These are phyloP conservation scores for Chaetoceros tenuissimus DNA, from an alignment of 108 stramenopile genomes.

Conservation along the genomic window DNA sequence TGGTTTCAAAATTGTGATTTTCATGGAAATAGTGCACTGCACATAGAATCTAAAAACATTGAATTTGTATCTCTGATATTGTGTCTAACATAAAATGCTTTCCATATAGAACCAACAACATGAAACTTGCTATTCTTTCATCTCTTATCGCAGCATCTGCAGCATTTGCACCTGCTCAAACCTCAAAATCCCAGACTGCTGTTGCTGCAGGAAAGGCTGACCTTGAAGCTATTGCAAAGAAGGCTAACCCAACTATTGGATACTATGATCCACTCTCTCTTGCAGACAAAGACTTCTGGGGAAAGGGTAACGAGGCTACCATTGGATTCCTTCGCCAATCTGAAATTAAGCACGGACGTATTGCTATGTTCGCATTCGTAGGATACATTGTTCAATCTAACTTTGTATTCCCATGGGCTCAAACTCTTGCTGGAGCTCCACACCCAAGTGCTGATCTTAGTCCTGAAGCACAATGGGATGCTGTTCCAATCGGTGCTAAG, in stretches of 20 bases:
- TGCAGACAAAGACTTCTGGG: conserved; percentile 52
- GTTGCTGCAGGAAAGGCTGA: conserved; percentile 55
- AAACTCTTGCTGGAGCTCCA: conserved; percentile 45
- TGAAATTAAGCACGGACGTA: conserved; percentile 70
- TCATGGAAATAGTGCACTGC: no score
- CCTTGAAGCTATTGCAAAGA: conserved; percentile 50
- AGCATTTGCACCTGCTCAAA: conserved; percentile 42
- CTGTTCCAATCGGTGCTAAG: conserved; percentile 46
- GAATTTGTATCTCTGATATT: background rate
- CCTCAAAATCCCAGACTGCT: conserved; percentile 18
- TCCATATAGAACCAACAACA: background rate
- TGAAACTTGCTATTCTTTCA: conserved; percentile 19
- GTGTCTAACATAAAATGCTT: background rate
- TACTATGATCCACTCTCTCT: conserved; percentile 63
- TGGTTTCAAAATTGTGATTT: no score
- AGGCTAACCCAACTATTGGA: conserved; percentile 46
- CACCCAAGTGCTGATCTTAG: conserved; percentile 37
- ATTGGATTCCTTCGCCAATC: conserved; percentile 43
- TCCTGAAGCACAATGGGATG: conserved; percentile 58
- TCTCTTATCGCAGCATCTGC: conserved; percentile 14
- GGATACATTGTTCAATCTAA: conserved; percentile 56
- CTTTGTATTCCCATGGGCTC: conserved; percentile 55
- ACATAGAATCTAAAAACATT: no score
- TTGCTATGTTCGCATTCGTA: conserved; percentile 71
- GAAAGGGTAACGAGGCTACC: conserved; percentile 36